Conservation (phyloP, 257 asterid genomes). For the Sherardia arvensis region DNA sequence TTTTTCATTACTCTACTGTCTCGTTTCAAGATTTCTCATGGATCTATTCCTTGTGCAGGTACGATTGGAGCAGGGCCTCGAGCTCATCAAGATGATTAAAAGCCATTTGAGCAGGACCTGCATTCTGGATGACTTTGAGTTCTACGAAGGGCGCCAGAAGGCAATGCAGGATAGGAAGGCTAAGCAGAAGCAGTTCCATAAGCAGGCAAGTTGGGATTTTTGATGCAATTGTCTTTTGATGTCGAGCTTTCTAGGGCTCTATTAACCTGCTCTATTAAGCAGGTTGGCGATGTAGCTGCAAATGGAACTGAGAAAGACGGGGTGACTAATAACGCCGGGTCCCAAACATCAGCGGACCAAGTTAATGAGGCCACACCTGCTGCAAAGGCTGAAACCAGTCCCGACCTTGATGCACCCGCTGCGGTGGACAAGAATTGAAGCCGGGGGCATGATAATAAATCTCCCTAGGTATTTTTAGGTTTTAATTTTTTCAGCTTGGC, state of each 20-base stretch:
- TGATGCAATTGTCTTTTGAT: background rate
- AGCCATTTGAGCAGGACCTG: conserved; percentile 28
- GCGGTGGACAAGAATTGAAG: conserved; percentile 6
- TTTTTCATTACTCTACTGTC: background rate
- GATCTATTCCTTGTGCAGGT: conserved; percentile 21
- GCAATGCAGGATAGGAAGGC: conserved; percentile 35
- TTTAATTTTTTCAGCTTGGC: conserved; percentile 1
- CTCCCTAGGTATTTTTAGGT: too few species aligned
- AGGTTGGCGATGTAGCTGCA: conserved; percentile 16
- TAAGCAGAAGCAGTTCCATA: conserved; percentile 24
- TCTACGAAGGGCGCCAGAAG: conserved; percentile 41
- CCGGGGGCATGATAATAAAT: background rate
- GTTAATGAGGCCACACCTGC: background rate
- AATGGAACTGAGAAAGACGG: conserved; percentile 12
- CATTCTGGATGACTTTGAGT: conserved; percentile 41
- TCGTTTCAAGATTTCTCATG: background rate
- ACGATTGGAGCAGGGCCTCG: conserved; percentile 24
- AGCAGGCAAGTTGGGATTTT: conserved; percentile 18
- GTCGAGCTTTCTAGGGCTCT: background rate
- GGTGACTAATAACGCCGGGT: background rate
- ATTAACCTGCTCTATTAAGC: background rate
- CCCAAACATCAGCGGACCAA: conserved; percentile 4
- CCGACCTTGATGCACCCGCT: conserved; percentile 11
- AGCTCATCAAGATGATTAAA: conserved; percentile 25
- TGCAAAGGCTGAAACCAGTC: conserved; percentile 2